These are phyloP conservation scores for Myriosclerotinia curreyana DNA, from an alignment of 2,329 filamentous ascomycete species.

Conservation along the genomic window DNA sequence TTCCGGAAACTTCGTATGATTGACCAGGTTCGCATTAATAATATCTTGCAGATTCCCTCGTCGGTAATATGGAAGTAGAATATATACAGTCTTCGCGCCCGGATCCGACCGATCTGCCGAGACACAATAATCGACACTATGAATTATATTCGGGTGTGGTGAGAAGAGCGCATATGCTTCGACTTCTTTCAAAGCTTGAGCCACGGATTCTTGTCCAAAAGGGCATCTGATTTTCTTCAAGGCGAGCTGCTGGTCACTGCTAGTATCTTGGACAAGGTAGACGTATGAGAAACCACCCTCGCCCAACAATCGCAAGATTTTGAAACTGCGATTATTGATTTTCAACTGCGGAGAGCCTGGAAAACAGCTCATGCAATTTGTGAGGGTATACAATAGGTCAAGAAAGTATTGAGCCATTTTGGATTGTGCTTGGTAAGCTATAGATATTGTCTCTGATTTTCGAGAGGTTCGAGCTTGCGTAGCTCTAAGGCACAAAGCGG, in stretches of 20 bases:
- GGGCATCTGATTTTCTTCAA: constrained; percentile 99
- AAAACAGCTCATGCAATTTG: constrained; percentile 95
- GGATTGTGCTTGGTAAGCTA: background rate
- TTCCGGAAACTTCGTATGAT: constrained; percentile 88
- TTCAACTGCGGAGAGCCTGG: constrained; percentile 90
- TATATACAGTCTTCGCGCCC: constrained; percentile 89
- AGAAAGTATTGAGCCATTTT: constrained; percentile 79
- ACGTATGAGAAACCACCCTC: constrained; percentile 99
- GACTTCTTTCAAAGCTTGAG: constrained; percentile 92
- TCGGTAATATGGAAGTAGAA: constrained; percentile 91
- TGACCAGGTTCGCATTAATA: constrained; percentile 98
- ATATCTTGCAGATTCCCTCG: constrained; percentile 95
- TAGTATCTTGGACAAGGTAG: constrained; percentile 92
- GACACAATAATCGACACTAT: constrained; percentile 77
- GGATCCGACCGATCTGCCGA: constrained; percentile 67
- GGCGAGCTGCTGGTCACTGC: constrained; percentile 79
- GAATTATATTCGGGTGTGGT: constrained; percentile 81
- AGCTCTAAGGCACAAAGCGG: constrained; percentile 13
- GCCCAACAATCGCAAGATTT: constrained; percentile 88
- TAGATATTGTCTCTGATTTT: background rate
- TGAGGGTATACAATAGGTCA: constrained; percentile 86
- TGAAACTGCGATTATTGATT: constrained; percentile 93
- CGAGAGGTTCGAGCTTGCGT: constrained; percentile 6
- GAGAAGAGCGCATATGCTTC: constrained; percentile 92
- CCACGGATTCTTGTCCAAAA: constrained; percentile 93